Conservation (phyloP, 192 early-diverging fungal genomes). For the Diversispora eburnea region DNA sequence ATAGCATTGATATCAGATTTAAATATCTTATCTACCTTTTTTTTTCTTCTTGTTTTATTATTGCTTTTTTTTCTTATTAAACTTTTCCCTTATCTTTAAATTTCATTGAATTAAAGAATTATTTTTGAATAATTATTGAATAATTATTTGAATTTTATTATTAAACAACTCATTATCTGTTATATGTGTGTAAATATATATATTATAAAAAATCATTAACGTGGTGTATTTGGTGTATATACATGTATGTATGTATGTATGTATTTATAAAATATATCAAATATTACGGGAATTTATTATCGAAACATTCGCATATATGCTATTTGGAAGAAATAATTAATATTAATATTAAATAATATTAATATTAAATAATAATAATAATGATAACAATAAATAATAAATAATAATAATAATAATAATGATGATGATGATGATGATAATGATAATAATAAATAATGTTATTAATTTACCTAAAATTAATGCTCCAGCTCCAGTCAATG, state of each 20-base stretch:
- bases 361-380: background rate
- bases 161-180: too few relatives aligned
- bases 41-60: too few relatives aligned
- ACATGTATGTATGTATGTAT: background rate
- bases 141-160: too few relatives aligned
- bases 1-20: too few relatives aligned
- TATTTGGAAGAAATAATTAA: conserved; percentile 1
- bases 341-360: background rate
- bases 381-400: conserved; percentile 4
- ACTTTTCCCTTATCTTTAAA: too few relatives aligned
- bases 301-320: conserved; percentile 61
- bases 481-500: conserved; percentile 80
- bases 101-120: too few relatives aligned
- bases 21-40: too few relatives aligned
- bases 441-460: background rate
- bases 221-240: background rate
- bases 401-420: background rate
- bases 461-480: conserved; percentile 59
- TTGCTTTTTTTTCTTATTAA: too few relatives aligned
- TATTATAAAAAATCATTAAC: too few relatives aligned
- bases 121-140: too few relatives aligned
- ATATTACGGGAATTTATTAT: conserved; percentile 28
- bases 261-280: background rate
- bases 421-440: too few relatives aligned
- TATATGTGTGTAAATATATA: too few relatives aligned